Percentiles rank a stretch among this genome's conserved stretches.
Conservation (phyloP, 208 protist genomes). For the Strigomonas culicis region DNA sequence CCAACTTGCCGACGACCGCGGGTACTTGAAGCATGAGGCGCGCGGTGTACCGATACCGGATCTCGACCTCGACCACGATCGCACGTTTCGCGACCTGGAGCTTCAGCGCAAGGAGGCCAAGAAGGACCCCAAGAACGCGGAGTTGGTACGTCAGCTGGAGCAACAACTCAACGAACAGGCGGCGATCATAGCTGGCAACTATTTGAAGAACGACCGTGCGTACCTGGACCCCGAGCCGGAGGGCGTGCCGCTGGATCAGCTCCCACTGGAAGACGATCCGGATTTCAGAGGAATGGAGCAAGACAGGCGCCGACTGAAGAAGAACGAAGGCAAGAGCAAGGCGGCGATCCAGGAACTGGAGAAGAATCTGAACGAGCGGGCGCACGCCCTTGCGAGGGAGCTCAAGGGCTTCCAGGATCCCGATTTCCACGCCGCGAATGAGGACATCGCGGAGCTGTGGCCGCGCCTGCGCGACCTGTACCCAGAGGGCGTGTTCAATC, state of each 20-base stretch:
- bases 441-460: conserved; percentile 67
- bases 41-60: conserved; percentile 61
- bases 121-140: conserved; percentile 14
- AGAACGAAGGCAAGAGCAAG: conserved; percentile 28
- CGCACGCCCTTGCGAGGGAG: conserved; percentile 53
- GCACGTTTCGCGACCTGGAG: conserved; percentile 53
- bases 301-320: conserved; percentile 58
- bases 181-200: conserved; percentile 50
- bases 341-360: conserved; percentile 40
- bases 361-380: conserved; percentile 46
- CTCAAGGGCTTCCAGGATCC: conserved; percentile 74
- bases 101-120: conserved; percentile 27
- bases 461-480: conserved; percentile 72
- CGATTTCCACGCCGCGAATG: conserved; percentile 73
- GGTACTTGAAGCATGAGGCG: conserved; percentile 57
- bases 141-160: conserved; percentile 39
- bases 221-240: conserved; percentile 78
- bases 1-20: conserved; percentile 51
- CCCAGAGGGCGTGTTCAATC: conserved; percentile 45
- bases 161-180: conserved; percentile 44
- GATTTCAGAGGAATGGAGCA: conserved; percentile 69
- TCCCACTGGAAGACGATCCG: conserved; percentile 64
- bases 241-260: conserved; percentile 53
- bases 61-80: conserved; percentile 54
- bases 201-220: conserved; percentile 50